phyloP scores from a whole-genome alignment of 73 alveolate genomes.

The Halteria grandinella region DNA sequence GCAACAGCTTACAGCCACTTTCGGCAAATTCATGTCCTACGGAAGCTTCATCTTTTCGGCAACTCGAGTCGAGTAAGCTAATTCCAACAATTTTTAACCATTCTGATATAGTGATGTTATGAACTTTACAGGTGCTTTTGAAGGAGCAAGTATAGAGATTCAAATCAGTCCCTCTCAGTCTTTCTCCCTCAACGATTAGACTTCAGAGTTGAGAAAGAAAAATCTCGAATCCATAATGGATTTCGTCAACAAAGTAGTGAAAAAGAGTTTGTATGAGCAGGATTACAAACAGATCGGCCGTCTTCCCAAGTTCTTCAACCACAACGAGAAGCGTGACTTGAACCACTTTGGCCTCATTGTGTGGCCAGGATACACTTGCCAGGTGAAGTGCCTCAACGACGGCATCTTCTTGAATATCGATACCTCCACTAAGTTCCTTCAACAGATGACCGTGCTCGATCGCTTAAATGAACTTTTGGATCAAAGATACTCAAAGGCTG shows the following conservation, averaged over 20 bases:
- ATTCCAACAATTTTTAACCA: too few species aligned
- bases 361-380: conserved; percentile 53
- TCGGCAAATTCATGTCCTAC: too few species aligned
- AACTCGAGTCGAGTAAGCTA: too few species aligned
- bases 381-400: background rate
- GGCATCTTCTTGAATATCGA: conserved; percentile 49
- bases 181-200: too few species aligned
- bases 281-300: conserved; percentile 31
- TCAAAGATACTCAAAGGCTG: background rate
- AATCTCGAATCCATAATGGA: background rate
- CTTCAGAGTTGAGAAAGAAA: background rate
- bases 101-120: too few species aligned
- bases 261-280: conserved; percentile 7
- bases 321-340: background rate
- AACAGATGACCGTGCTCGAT: background rate
- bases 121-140: too few species aligned
- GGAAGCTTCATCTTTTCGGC: too few species aligned
- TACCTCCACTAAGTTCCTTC: conserved; percentile 37
- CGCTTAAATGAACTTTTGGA: background rate
- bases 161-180: too few species aligned
- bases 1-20: too few species aligned
- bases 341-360: background rate
- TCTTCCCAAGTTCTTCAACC: conserved; percentile 46
- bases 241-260: background rate
- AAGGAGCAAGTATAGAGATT: too few species aligned